Evolutionary conservation across 768 basidiomycete genomes (phyloP).

Genomic region (Termitomyces sp.): DNA sequence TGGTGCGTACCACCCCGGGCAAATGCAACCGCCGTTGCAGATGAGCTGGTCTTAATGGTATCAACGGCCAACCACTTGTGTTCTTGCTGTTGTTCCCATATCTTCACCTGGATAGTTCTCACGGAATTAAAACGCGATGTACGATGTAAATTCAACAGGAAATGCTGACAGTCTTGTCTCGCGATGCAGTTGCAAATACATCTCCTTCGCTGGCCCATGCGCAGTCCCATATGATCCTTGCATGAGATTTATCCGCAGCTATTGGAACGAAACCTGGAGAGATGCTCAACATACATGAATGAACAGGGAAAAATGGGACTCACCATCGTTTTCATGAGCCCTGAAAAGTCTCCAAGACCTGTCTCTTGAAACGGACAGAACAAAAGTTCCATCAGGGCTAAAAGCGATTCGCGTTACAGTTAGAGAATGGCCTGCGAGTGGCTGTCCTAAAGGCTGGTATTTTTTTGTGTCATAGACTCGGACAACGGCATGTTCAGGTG

Average conservation of each 20-base stretch:
- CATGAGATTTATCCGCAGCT: conserved; percentile 77
- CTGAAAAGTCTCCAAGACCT: conserved; percentile 86
- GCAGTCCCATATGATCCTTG: conserved; percentile 94
- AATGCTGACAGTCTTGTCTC: conserved; percentile 81
- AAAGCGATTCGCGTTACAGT: conserved; percentile 91
- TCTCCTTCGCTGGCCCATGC: conserved; percentile 76
- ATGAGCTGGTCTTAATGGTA: conserved; percentile 66
- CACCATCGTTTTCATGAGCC: conserved; percentile 36
- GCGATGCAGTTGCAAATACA: conserved; percentile 87
- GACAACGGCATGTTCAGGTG: conserved; percentile 83
- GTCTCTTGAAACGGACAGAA: conserved; percentile 88
- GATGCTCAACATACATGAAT: background rate
- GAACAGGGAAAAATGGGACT: conserved; percentile 5
- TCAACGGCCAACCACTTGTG: conserved; percentile 49
- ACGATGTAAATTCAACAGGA: background rate
- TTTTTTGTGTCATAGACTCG: conserved; percentile 71
- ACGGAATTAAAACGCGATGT: background rate
- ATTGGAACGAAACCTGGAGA: conserved; percentile 56
- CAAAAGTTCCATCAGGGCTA: conserved; percentile 73
- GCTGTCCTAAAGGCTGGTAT: conserved; percentile 66
- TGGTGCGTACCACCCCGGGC: conserved; percentile 22
- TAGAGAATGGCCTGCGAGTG: conserved; percentile 78
- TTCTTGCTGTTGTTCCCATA: conserved; percentile 54
- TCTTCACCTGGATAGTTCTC: conserved; percentile 55
- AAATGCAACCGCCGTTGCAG: conserved; percentile 79